Base-by-base conservation (phyloP, 257 asterid species). In the Solanum bulbocastanum region DNA sequence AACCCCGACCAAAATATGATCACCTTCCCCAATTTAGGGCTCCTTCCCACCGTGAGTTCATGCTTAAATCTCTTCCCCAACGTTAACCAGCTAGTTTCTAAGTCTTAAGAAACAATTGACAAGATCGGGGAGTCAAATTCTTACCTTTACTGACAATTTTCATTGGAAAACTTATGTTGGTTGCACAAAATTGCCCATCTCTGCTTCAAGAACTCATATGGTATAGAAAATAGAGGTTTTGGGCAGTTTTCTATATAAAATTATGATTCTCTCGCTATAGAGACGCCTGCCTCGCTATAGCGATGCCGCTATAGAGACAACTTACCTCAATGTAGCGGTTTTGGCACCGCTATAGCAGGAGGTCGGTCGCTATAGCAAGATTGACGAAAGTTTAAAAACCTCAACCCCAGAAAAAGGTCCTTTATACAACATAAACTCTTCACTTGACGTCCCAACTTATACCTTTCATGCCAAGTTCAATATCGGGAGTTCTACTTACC, bases 311-410 rank as follows among this genome's bases (percentile, higher is more conserved):
- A 46, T 46, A 46, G 6, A 13, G 56, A 52, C 4, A 52, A 52
- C 62, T 16, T 52, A 52, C 23, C 22, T 52, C 0, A 1, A 52
- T 52, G 8, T 20, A 52, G 3, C 4, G 9, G 10, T 52, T 10
- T 52, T 15, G 22, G 10, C 62, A 52, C 23, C 0, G 23, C 60
- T 16, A 52, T 16, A 16, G 10, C 0, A 6, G 1, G 10, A 52
- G 3, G 62, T 3, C 0, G n/a, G 23, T 18, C 0, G 0, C 0
- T 16, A 2, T 52, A 16, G n/a, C 62, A 1, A 52, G 62, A 6
- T 52, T 6, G 10, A 6, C 4, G 0, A 18, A 52, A 6, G 4
- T 1, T 52, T 3, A 52, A 2, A 18, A 52, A 6, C 10, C 62
- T 52, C 10, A 18, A 52, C n/a, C 62, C n/a, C 10, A 6, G 10